Conservation (phyloP, 1,284 basidiomycete species). For the Sporisorium sorghi region DNA sequence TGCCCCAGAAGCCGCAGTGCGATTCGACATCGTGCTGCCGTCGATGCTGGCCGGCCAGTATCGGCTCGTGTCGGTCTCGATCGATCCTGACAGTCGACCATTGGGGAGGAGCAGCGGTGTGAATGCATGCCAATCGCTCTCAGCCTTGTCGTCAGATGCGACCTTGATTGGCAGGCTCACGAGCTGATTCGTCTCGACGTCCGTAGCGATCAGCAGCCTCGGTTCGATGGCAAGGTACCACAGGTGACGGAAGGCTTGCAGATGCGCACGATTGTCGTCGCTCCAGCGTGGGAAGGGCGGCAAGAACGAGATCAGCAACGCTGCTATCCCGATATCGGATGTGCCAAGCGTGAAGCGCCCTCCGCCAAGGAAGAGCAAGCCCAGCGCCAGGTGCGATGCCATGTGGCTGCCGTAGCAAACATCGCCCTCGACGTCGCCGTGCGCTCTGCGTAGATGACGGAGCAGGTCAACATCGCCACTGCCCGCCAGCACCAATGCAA, state of each 20-base stretch:
- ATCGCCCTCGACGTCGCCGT: constrained; percentile 79
- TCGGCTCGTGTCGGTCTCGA: constrained; percentile 87
- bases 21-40: constrained; percentile 16
- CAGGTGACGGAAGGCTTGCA: constrained; percentile 92
- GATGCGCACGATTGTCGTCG: constrained; percentile 87
- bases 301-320: constrained; percentile 87
- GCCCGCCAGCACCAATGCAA: constrained; percentile 94
- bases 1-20: background rate
- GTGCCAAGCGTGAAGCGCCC: constrained; percentile 92
- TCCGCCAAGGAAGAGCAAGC: constrained; percentile 91
- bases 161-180: constrained; percentile 51
- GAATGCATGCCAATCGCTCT: constrained; percentile 2
- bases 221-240: constrained; percentile 97
- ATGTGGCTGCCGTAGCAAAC: constrained; percentile 85
- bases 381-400: constrained; percentile 89
- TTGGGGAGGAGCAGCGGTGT: constrained; percentile 88
- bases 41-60: constrained; percentile 75
- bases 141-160: background rate
- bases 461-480: constrained; percentile 92
- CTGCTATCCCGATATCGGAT: constrained; percentile 89
- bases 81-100: constrained; percentile 71
- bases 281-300: constrained; percentile 75
- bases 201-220: constrained; percentile 84
- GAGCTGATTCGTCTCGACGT: constrained; percentile 56
- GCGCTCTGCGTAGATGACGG: constrained; percentile 86